phyloP scores from a whole-genome alignment of 2,329 filamentous ascomycete genomes.

The Bipolaris cookei region DNA sequence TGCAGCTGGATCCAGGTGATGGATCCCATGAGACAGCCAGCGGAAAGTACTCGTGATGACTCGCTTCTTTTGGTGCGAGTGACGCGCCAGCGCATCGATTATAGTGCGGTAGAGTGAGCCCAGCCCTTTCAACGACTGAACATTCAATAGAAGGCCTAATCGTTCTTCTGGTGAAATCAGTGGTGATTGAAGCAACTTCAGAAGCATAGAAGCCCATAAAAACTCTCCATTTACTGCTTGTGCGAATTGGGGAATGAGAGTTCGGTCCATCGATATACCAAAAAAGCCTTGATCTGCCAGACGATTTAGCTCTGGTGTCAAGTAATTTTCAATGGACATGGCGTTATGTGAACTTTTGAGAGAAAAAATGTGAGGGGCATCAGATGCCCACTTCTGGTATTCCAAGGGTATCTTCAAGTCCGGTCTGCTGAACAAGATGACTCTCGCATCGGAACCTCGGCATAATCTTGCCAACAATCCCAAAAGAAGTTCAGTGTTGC shows the following conservation, averaged over 20 bases:
- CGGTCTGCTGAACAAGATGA: conserved; percentile 37
- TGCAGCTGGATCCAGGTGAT: conserved; percentile 25
- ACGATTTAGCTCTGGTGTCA: conserved; percentile 28
- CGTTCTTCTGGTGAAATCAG: conserved; percentile 37
- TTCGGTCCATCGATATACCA: conserved; percentile 36
- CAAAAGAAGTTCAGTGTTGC: conserved; percentile 28
- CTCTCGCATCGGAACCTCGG: conserved; percentile 31
- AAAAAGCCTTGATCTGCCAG: conserved; percentile 42
- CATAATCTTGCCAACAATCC: conserved; percentile 30
- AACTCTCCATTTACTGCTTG: conserved; percentile 35
- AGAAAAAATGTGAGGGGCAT: conserved; percentile 31
- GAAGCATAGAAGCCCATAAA: conserved; percentile 35
- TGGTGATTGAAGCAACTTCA: conserved; percentile 34
- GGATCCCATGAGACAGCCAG: conserved; percentile 36
- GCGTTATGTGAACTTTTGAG: conserved; percentile 27
- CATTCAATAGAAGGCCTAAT: conserved; percentile 23
- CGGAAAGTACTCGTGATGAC: conserved; percentile 33
- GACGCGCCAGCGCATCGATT: conserved; percentile 25
- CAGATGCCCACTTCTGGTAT: conserved; percentile 40
- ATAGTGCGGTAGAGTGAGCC: conserved; percentile 33
- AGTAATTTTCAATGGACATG: conserved; percentile 25
- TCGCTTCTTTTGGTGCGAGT: conserved; percentile 27
- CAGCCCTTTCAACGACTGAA: conserved; percentile 26
- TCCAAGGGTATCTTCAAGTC: conserved; percentile 33
- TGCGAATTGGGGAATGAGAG: conserved; percentile 26